Evolutionary conservation across 768 basidiomycete genomes (phyloP).

Genomic region (Kwoniella newhampshirensis): DNA sequence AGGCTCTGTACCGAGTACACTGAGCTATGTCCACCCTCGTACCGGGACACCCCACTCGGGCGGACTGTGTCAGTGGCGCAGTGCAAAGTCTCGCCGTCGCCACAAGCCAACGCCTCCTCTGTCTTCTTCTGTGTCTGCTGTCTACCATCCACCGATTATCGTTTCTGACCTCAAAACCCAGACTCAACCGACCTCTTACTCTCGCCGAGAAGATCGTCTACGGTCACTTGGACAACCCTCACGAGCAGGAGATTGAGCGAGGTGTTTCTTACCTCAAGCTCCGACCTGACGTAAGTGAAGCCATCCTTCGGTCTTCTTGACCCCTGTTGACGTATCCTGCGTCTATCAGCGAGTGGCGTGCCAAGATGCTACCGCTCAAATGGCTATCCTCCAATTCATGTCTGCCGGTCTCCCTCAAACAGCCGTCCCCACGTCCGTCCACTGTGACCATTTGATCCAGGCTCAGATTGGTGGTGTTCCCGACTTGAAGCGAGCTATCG

Average conservation of each 20-base stretch:
- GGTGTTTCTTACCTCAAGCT: conserved; percentile 96
- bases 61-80: too few relatives aligned
- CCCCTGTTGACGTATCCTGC: conserved; percentile 16
- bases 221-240: conserved; percentile 94
- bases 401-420: conserved; percentile 97
- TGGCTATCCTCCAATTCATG: conserved; percentile 99
- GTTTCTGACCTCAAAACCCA: conserved; percentile 50
- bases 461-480: conserved; percentile 90
- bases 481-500: conserved; percentile 87
- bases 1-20: too few relatives aligned
- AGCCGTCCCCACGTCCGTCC: conserved; percentile 96
- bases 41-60: too few relatives aligned
- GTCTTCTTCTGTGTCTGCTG: not conserved
- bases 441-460: conserved; percentile 99
- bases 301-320: not conserved
- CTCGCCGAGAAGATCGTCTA: conserved; percentile 96
- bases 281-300: conserved; percentile 80
- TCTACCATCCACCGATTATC: not conserved
- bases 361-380: conserved; percentile 61
- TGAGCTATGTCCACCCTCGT: too few relatives aligned
- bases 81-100: not conserved
- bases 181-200: conserved; percentile 84
- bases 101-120: not conserved
- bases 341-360: conserved; percentile 56
- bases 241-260: conserved; percentile 63